phyloP scores from a whole-genome alignment of 1,284 basidiomycete species.

The Lentinula novae-zelandiae region DNA sequence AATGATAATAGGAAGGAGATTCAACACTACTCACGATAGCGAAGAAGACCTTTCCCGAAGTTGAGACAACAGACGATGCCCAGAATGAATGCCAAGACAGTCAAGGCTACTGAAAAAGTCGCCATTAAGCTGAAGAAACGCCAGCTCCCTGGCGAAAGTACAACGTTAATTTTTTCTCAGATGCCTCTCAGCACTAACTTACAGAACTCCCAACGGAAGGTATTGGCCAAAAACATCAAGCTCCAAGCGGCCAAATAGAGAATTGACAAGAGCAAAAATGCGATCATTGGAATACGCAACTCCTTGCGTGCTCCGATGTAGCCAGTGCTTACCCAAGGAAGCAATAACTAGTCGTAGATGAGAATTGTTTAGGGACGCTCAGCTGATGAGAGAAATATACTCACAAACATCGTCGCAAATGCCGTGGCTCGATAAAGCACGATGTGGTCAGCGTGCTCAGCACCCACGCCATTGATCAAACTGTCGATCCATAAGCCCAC shows the following conservation, averaged over 20 bases:
- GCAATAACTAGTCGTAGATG: constrained; percentile 42
- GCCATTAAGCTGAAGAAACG: constrained; percentile 68
- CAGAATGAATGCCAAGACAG: constrained; percentile 50
- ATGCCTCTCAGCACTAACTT: background rate
- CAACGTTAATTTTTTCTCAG: background rate
- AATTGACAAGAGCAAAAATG: constrained; percentile 59
- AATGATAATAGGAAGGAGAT: constrained; percentile 7
- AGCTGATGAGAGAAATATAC: constrained; percentile 21
- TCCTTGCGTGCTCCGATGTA: constrained; percentile 75
- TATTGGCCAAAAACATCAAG: constrained; percentile 64
- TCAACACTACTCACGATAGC: constrained; percentile 50
- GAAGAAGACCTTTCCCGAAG: constrained; percentile 69
- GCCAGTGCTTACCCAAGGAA: constrained; percentile 68
- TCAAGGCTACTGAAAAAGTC: constrained; percentile 53
- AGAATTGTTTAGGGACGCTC: constrained; percentile 8
- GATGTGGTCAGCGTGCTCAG: constrained; percentile 41
- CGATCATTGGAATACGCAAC: constrained; percentile 49
- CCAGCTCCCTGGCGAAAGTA: constrained; percentile 44
- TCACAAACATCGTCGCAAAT: constrained; percentile 55
- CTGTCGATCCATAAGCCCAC: constrained; percentile 76
- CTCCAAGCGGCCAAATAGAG: constrained; percentile 65
- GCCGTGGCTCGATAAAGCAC: constrained; percentile 53
- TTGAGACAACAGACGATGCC: constrained; percentile 67
- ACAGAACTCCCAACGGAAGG: constrained; percentile 71
- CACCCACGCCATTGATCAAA: constrained; percentile 62